phyloP scores from a whole-genome alignment of 108 stramenopile genomes.

The Nitzschia sp. region DNA sequence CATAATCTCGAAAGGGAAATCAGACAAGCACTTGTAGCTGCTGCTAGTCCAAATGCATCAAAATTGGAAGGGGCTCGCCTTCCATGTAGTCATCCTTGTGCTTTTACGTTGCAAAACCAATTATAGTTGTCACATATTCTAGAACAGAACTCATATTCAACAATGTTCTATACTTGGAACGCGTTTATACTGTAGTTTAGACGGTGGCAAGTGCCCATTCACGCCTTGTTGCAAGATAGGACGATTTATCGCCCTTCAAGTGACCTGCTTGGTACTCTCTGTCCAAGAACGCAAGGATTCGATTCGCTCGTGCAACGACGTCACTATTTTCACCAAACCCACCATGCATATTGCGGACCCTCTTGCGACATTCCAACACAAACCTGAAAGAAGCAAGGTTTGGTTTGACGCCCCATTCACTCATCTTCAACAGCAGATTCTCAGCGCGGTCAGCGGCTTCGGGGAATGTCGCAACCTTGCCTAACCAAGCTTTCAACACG shows the following conservation, averaged over 20 bases:
- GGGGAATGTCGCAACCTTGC: constrained; percentile 10
- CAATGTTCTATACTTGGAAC: no score
- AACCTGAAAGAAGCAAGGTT: constrained; percentile 29
- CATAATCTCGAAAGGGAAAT: no score
- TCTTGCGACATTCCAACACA: constrained; percentile 26
- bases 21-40: no score
- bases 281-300: constrained; percentile 27
- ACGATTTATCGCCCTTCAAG: background rate
- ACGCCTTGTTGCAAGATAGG: background rate
- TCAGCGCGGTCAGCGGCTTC: constrained; percentile 30
- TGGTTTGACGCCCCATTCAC: constrained; percentile 21
- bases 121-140: no score
- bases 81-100: constrained; percentile 1
- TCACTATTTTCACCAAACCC: background rate
- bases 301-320: constrained; percentile 8
- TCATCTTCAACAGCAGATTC: constrained; percentile 25
- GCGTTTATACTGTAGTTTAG: no score
- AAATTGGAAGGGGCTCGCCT: background rate
- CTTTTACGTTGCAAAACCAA: no score
- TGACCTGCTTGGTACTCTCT: constrained; percentile 5
- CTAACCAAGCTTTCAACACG: constrained; percentile 31
- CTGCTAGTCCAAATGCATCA: no score
- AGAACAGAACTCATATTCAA: no score
- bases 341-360: background rate
- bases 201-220: constrained; percentile 11